A percentile compares a stretch with the other conserved stretches of the same genome.
Conservation (phyloP, 352 stramenopile species). For the Globisporangium cylindrosporum region DNA sequence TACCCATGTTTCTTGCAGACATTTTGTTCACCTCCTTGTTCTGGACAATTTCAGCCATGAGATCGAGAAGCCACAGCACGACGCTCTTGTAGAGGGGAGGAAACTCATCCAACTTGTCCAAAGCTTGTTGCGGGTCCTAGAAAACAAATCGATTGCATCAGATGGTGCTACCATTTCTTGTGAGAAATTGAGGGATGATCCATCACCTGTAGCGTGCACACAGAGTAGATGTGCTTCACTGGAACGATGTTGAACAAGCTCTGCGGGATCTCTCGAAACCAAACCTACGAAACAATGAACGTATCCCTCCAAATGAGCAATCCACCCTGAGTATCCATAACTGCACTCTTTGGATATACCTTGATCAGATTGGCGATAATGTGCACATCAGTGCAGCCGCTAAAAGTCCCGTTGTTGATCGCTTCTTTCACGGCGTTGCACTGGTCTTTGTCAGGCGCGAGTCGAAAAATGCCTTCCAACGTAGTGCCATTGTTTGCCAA, state of each 20-base stretch:
- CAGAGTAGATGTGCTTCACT: constrained; percentile 55
- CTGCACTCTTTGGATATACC: constrained; percentile 9
- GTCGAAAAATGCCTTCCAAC: constrained; percentile 72
- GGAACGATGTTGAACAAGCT: constrained; percentile 69
- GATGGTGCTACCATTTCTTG: background rate
- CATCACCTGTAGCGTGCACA: constrained; percentile 43
- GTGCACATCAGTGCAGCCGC: constrained; percentile 63
- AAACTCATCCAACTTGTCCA: constrained; percentile 34
- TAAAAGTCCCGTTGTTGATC: constrained; percentile 69
- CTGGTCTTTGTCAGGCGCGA: constrained; percentile 65
- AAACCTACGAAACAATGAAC: constrained; percentile 38
- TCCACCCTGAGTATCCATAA: background rate
- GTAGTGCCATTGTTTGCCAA: constrained; percentile 39
- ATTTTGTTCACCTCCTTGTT: constrained; percentile 75
- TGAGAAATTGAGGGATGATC: background rate
- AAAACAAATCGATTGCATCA: background rate
- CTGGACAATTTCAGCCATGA: constrained; percentile 57
- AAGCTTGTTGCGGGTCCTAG: constrained; percentile 37
- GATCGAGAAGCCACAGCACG: constrained; percentile 71
- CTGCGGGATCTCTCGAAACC: constrained; percentile 76
- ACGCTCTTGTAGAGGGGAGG: constrained; percentile 39
- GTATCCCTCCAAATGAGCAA: background rate
- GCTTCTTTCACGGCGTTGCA: constrained; percentile 53
- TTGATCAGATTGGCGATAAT: constrained; percentile 86
- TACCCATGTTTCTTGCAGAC: constrained; percentile 76